Conservation (phyloP, 2,329 filamentous ascomycete species). For the Fusarium avenaceum region DNA sequence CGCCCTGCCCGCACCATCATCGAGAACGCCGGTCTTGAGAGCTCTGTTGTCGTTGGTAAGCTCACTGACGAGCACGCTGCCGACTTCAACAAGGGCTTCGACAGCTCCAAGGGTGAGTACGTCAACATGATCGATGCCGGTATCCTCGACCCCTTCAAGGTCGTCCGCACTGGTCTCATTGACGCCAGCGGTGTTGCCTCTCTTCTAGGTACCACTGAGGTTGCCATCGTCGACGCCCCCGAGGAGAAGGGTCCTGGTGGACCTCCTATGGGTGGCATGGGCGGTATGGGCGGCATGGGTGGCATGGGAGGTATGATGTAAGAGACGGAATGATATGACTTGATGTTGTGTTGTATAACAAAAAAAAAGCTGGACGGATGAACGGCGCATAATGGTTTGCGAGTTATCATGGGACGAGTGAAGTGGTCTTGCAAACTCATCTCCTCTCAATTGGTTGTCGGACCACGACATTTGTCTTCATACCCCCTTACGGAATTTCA, state of each 20-base stretch:
- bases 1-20: conserved; percentile 94
- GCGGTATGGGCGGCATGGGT: conserved; percentile 71
- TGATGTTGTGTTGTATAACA: conserved; percentile 49
- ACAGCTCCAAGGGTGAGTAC: conserved; percentile 97
- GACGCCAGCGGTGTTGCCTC: conserved; percentile 97
- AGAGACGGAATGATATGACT: conserved; percentile 50
- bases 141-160: conserved; percentile 99
- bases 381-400: conserved; percentile 63
- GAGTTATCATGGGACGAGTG: conserved; percentile 58
- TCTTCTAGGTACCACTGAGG: conserved; percentile 96
- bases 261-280: conserved; percentile 73
- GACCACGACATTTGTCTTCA: conserved; percentile 48
- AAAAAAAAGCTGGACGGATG: conserved; percentile 50
- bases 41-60: conserved; percentile 97
- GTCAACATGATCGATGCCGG: conserved; percentile 97
- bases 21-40: conserved; percentile 97
- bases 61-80: conserved; percentile 90
- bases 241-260: conserved; percentile 86
- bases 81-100: conserved; percentile 99
- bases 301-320: conserved; percentile 73
- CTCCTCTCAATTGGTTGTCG: conserved; percentile 53
- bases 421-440: conserved; percentile 54
- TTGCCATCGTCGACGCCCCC: conserved; percentile 94
- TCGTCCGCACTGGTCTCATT: conserved; percentile 94
- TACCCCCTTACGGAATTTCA: conserved; percentile 49